Evolutionary conservation across 441 rosid species (phyloP), one percentile per base, ranked within the genome.

Genomic region (Erodium trifolium): DNA sequence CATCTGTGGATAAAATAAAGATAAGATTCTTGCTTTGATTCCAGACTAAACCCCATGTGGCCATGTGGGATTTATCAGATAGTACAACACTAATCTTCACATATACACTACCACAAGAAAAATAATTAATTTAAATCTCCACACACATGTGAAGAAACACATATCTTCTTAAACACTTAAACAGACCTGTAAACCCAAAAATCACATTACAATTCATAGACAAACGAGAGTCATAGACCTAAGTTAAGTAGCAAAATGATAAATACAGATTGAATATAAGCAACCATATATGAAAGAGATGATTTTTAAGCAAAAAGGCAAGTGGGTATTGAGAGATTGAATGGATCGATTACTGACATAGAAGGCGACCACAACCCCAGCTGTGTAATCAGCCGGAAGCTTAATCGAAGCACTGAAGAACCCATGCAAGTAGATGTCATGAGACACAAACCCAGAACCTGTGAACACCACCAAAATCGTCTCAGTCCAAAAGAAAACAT

Each of bases 401-500:
- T 90, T 94, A 41, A 94, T 86, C n/a, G 94, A 87, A 72, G 97
- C 94, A 77, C 98, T 92, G 87, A 94, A 94, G 78, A 85, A 85
- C 0, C 99, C 99, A 77, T 89, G 96, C 47, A 88, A 83, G 79
- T 94, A 94, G n/a, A 92, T 79, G 78, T 94, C 99, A 62, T 94
- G 93, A 62, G 99, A 94, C 45, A 80, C 96, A 79, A 94, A 94
- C 65, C 99, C 99, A 82, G 98, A 92, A 75, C 98, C 99, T 94
- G 97, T 18, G 72, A 19, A 71, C 9, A 71, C 43, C 39, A 35
- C 57, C 49, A 49, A 3, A 49, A 49, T 49, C 16, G 13, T 10
- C 64, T 59, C 64, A 59, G 64, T 34, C 16, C 5, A 41, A 35
- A 51, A 49, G 71, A 71, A 43, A 29, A 49, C 10, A 4, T 47